Evolutionary conservation across 768 basidiomycete species (phyloP).

Genomic region (Boletellus sp.): DNA sequence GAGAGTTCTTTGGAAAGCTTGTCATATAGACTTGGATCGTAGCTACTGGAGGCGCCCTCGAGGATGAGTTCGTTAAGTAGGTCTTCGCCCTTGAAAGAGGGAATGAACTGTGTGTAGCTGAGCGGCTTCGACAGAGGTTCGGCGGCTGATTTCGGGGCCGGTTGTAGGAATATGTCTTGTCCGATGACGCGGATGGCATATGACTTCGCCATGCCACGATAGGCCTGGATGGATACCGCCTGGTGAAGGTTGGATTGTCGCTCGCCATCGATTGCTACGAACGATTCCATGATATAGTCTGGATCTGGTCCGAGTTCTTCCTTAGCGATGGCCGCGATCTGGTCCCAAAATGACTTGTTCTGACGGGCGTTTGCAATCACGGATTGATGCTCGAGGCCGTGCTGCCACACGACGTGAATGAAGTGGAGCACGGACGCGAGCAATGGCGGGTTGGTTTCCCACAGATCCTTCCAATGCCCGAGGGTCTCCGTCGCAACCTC

Average conservation of each 20-base stretch:
- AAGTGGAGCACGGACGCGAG: slow-evolving; percentile 74
- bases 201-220: slow-evolving; percentile 68
- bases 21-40: slow-evolving; percentile 71
- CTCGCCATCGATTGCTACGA: slow-evolving; percentile 35
- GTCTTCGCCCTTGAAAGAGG: slow-evolving; percentile 57
- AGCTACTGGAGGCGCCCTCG: slow-evolving; percentile 68
- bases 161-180: slow-evolving; percentile 66
- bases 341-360: slow-evolving; percentile 65
- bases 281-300: slow-evolving; percentile 55
- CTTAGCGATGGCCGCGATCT: slow-evolving; percentile 57
- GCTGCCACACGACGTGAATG: slow-evolving; percentile 75
- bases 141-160: slow-evolving; percentile 38
- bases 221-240: slow-evolving; percentile 58
- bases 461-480: slow-evolving; percentile 66
- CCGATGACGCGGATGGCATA: slow-evolving; percentile 71
- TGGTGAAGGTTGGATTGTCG: slow-evolving; percentile 57
- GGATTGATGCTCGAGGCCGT: slow-evolving; percentile 67
- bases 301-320: slow-evolving; percentile 74
- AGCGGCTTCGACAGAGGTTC: slow-evolving; percentile 45
- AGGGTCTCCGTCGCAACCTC: slow-evolving; percentile 65
- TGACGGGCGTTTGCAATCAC: slow-evolving; percentile 54
- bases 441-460: slow-evolving; percentile 74
- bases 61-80: slow-evolving; percentile 61
- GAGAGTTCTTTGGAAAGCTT: slow-evolving; percentile 48
- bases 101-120: slow-evolving; percentile 58